Base-by-base conservation (phyloP, 129 eudicot genomes). In the Arctium minus region DNA sequence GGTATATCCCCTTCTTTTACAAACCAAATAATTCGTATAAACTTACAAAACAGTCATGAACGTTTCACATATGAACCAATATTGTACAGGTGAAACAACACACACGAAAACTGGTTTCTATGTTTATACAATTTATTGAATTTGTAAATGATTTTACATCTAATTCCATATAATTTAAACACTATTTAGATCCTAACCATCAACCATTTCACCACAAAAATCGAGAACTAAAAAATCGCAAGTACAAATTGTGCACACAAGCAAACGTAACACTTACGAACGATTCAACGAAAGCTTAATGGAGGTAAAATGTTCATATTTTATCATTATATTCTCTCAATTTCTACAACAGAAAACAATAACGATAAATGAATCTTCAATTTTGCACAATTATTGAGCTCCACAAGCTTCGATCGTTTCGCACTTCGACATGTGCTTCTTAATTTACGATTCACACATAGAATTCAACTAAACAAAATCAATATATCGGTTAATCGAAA, bases 401-500 rank as follows among this genome's bases (percentile, higher is more conserved):
- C 89, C 77, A 86, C 85, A 40, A 82, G 86, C 82, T 72, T 80
- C 68, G 36, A 36, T 11, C 30, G 35, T 31, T 48, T 15, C 10
- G 74, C 82, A 87, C 88, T 89, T 82, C 88, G 90, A 89, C 74
- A 17, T 78, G 87, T 87, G 92, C 90, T 78, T 70, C 76, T 76
- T 56, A 32, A 77, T 8, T 62, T 62, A 36, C 9, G 68, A 77
- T 62, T 36, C 8, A 36, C 18, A 77, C 12, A 35, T n/a, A 35
- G 7, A n/a, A 1, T 22, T 15, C 29, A 77, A 62, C 12, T 27
- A 1, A 17, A 81, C 62, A 39, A 10, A 81, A 60, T 2, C 46
- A 60, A 29, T 0, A 15, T 68, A 8, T 2, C 4, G 17, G 38
- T 40, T 60, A 56, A 74, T 38, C 65, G 7, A 39, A 60, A 13